Percentiles rank a stretch among this genome's conserved stretches.
Conservation (phyloP, 2,329 filamentous ascomycete species). For the Fusarium agapanthi region DNA sequence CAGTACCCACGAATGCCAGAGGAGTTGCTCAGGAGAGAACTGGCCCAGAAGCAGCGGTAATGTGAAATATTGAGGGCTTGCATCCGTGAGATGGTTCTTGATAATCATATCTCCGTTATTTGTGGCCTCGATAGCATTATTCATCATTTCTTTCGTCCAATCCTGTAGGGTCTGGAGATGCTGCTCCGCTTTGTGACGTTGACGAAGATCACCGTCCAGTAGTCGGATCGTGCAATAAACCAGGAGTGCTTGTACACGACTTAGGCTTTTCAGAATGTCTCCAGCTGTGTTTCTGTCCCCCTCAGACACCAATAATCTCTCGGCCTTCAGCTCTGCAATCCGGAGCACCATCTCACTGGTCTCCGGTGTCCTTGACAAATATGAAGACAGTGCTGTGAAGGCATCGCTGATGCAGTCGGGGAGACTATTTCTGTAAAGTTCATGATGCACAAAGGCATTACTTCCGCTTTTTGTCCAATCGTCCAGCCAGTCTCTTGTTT, state of each 20-base stretch:
- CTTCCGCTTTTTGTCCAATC: constrained; percentile 21
- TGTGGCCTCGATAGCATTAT: background rate
- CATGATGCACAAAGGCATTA: constrained; percentile 19
- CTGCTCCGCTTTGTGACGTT: constrained; percentile 34
- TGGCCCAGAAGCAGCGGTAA: background rate
- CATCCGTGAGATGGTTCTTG: constrained; percentile 3
- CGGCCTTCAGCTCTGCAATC: constrained; percentile 13
- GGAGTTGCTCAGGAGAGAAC: constrained; percentile 13
- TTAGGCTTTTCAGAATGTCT: constrained; percentile 5
- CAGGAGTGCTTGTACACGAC: constrained; percentile 36
- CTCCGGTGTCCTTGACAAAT: constrained; percentile 18
- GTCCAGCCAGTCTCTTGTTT: constrained; percentile 8
- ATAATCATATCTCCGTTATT: constrained; percentile 11
- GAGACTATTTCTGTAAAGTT: constrained; percentile 9
- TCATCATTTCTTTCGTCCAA: constrained; percentile 29
- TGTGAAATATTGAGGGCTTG: background rate
- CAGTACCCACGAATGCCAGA: constrained; percentile 46
- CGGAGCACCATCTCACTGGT: constrained; percentile 20
- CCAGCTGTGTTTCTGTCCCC: no score
- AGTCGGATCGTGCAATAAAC: constrained; percentile 38
- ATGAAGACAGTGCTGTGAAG: constrained; percentile 21
- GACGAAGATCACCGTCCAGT: constrained; percentile 35
- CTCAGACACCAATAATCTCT: background rate
- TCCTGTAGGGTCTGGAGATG: constrained; percentile 20
- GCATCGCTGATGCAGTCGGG: constrained; percentile 13